Base-by-base conservation (phyloP, 257 asterid genomes). In the Orobanche coerulescens region DNA sequence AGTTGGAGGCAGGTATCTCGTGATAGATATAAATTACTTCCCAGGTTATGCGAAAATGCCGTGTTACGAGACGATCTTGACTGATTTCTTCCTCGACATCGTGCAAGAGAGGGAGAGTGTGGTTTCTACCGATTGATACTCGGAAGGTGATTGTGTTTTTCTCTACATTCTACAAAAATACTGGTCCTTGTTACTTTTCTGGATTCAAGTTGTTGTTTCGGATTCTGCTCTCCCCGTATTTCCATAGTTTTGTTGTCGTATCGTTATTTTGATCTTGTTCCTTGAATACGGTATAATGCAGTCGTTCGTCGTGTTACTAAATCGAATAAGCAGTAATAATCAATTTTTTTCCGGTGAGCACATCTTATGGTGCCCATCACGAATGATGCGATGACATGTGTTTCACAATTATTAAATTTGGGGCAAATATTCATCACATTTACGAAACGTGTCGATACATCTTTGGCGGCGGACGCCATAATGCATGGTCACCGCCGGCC, bases 11-110 rank as follows among this genome's bases (percentile, higher is more conserved):
- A 63, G 86, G 11, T 87, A 79, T 77, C 88, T 84, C 22, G 76
- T 87, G 11, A 84, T 90, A 20, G 97, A 90, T 75, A 87, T 90
- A 25, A 87, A 90, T 67, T 87, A 84, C 84, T 84, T 90, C 58
- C 97, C 97, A 0, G 95, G 95, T 14, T 90, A 79, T 60, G 92
- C 86, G 0, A 90, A 90, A 80, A 68, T 90, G 79, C 95, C 94
- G 0, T 19, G 56, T 7, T 87, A 81, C 46, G 95, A 87, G 75
- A 66, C 70, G 22, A 53, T 87, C 42, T 60, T 90, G 71, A 82
- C 88, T 10, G 84, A 81, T 51, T 90, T 90, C 65, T 78, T 90
- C 65, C 86, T 84, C n/a, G 94, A 78, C 62, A 51, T 78, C 62
- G 65, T 78, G 67, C 73, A 64, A 54, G 49, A 53, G 47, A 72